phyloP scores from a whole-genome alignment of 116 monocot species.

The Zostera marina region DNA sequence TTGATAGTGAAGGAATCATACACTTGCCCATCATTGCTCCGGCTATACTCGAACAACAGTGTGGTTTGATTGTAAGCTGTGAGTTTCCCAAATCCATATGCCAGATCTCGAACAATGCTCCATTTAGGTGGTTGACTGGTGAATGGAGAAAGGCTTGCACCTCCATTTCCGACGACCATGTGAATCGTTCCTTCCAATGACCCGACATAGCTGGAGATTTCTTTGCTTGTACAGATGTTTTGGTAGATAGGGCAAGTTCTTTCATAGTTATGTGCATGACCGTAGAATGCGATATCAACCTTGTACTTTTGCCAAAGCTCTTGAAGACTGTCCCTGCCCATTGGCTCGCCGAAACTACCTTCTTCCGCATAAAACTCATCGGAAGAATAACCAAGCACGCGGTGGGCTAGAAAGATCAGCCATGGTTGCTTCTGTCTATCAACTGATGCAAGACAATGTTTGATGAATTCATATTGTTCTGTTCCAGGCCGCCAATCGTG shows the following conservation, averaged over 20 bases:
- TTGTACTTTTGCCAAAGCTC: slow-evolving; percentile 79
- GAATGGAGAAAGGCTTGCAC: slow-evolving; percentile 50
- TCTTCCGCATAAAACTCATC: slow-evolving; percentile 31
- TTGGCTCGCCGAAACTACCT: slow-evolving; percentile 71
- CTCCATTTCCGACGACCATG: slow-evolving; percentile 77
- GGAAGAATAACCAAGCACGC: slow-evolving; percentile 88
- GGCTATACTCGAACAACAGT: slow-evolving; percentile 76
- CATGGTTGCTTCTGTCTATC: slow-evolving; percentile 83
- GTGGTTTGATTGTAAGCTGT: slow-evolving; percentile 59
- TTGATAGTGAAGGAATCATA: slow-evolving; percentile 73
- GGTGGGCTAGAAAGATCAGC: slow-evolving; percentile 80
- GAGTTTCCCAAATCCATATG: slow-evolving; percentile 75
- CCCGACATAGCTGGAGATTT: slow-evolving; percentile 38
- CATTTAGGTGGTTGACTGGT: slow-evolving; percentile 24
- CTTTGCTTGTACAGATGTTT: slow-evolving; percentile 21
- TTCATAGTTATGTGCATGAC: slow-evolving; percentile 84
- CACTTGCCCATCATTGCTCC: slow-evolving; percentile 63
- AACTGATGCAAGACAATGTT: slow-evolving; percentile 54
- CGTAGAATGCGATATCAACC: slow-evolving; percentile 83
- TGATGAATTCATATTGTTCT: slow-evolving; percentile 71
- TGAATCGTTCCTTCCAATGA: slow-evolving; percentile 68
- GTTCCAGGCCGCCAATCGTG: slow-evolving; percentile 71
- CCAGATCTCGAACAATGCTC: slow-evolving; percentile 55
- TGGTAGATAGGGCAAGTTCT: slow-evolving; percentile 83
- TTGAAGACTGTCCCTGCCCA: slow-evolving; percentile 87